These are phyloP conservation scores for Cyclanthera cordifolia DNA, from an alignment of 306 rosid species.

Conservation along the genomic window DNA sequence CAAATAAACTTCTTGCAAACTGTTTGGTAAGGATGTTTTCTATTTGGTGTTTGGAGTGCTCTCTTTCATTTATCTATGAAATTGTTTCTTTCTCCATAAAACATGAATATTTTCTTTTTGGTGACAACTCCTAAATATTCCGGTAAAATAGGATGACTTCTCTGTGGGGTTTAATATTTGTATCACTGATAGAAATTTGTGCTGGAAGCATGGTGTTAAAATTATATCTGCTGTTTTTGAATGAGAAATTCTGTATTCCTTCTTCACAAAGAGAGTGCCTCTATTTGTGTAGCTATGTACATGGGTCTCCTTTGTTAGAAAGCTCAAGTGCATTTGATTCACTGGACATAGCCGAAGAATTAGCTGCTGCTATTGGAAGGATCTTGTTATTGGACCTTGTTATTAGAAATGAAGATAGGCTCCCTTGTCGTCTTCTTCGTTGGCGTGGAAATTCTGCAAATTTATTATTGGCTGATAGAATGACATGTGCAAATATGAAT, in stretches of 20 bases:
- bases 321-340: constrained; percentile 60
- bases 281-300: constrained; percentile 62
- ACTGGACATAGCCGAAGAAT: constrained; percentile 49
- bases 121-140: too few relatives aligned
- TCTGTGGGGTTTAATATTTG: neutral
- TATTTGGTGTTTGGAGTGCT: too few relatives aligned
- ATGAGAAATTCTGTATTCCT: neutral
- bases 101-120: neutral
- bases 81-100: too few relatives aligned
- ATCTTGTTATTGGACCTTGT: constrained; percentile 82
- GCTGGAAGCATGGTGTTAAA: constrained; percentile 6
- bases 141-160: too few relatives aligned
- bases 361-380: constrained; percentile 74
- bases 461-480: constrained; percentile 64
- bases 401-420: constrained; percentile 94
- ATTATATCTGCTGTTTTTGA: neutral
- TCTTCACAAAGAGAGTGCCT: constrained; percentile 5
- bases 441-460: constrained; percentile 97
- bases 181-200: neutral
- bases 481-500: constrained; percentile 34
- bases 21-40: too few relatives aligned
- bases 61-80: neutral
- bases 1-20: too few relatives aligned
- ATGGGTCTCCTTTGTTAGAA: constrained; percentile 87
- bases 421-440: constrained; percentile 80